Percentiles rank a stretch among this genome's conserved stretches.
Evolutionary conservation across 2,329 filamentous ascomycete genomes (phyloP).

Genomic region (Capronia coronata): DNA sequence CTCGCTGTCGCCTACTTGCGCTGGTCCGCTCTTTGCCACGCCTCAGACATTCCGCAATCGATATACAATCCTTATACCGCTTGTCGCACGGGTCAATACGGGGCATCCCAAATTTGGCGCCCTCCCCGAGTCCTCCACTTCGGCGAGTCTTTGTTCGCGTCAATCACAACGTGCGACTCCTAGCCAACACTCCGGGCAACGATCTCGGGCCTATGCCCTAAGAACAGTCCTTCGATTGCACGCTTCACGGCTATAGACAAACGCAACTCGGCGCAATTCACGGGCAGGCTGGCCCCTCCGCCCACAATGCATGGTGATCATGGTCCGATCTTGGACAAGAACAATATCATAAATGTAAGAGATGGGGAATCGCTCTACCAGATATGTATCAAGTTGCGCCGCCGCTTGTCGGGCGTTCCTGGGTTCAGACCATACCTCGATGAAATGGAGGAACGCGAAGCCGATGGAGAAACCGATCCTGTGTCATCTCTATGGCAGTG

Average conservation of each 20-base stretch:
- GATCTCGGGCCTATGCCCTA: no score
- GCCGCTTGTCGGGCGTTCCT: conserved; percentile 74
- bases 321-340: conserved; percentile 65
- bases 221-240: no score
- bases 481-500: conserved; percentile 88
- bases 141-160: not conserved
- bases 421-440: conserved; percentile 70
- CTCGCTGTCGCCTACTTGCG: conserved; percentile 14
- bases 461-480: conserved; percentile 59
- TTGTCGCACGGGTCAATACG: conserved; percentile 1
- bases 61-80: conserved; percentile 10
- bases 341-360: conserved; percentile 95
- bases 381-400: conserved; percentile 80
- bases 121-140: not conserved
- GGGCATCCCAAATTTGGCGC: not conserved
- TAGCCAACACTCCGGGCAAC: no score
- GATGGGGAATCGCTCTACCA: conserved; percentile 95
- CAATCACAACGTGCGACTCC: no score
- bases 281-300: conserved; percentile 34
- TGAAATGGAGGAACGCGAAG: conserved; percentile 63
- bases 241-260: no score
- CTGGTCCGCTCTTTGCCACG: conserved; percentile 17
- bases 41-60: not conserved
- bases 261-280: not conserved
- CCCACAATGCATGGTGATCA: conserved; percentile 34